Evolutionary conservation across 2,329 filamentous ascomycete species (phyloP).

Genomic region (Xylariaceae sp.): DNA sequence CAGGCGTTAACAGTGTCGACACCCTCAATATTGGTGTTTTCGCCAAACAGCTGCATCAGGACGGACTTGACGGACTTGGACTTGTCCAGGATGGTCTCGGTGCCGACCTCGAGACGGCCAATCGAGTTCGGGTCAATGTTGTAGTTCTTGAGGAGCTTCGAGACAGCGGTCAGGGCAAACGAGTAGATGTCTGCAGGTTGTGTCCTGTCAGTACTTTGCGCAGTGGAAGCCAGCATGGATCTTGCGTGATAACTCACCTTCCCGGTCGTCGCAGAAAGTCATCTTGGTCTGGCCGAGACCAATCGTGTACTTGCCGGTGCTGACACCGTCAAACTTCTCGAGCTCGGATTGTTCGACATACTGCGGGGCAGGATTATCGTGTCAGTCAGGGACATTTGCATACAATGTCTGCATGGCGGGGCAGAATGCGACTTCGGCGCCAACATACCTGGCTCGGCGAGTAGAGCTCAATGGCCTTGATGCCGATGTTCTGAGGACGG

Average conservation of each 20-base stretch:
- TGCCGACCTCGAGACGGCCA: constrained; percentile 79
- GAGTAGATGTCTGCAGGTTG: constrained; percentile 75
- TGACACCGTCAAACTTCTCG: constrained; percentile 82
- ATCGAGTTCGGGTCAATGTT: constrained; percentile 73
- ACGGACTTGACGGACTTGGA: constrained; percentile 89
- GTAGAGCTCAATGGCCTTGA: constrained; percentile 90
- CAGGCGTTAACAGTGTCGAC: constrained; percentile 81
- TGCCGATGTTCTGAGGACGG: constrained; percentile 82
- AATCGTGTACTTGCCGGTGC: constrained; percentile 83
- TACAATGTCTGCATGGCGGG: background rate
- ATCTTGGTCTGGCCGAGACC: constrained; percentile 88
- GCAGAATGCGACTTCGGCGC: constrained; percentile 15
- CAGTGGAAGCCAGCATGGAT: background rate
- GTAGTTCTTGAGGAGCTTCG: constrained; percentile 78
- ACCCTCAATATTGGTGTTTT: constrained; percentile 81
- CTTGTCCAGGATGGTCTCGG: constrained; percentile 83
- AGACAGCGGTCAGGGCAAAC: constrained; percentile 71
- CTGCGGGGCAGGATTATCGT: constrained; percentile 36
- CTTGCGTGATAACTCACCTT: constrained; percentile 53
- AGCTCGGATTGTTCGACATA: constrained; percentile 81
- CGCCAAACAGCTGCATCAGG: constrained; percentile 79
- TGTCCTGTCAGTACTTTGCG: constrained; percentile 1
- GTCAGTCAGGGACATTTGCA: constrained; percentile 16
- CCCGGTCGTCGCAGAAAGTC: constrained; percentile 86
- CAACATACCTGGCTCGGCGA: constrained; percentile 74